These are phyloP conservation scores for Lactarius hatsudake DNA, from an alignment of 768 basidiomycete genomes.

Conservation along the genomic window DNA sequence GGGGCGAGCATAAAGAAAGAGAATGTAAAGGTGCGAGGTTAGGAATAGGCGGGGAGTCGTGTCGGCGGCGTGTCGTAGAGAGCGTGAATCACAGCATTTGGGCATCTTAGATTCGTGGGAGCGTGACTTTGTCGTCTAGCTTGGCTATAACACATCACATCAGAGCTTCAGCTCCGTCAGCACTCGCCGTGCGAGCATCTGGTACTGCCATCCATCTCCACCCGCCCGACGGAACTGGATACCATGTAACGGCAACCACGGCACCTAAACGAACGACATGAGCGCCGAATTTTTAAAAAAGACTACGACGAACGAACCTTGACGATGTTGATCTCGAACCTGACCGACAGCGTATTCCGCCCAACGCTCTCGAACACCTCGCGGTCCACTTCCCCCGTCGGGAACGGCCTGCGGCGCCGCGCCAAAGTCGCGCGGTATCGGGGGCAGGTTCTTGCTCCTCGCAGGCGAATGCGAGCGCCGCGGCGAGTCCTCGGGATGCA, in stretches of 20 bases:
- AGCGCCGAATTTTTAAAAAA: neutral
- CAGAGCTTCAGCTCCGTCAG: slow-evolving; percentile 85
- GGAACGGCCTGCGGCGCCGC: slow-evolving; percentile 40
- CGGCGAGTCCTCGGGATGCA: slow-evolving; percentile 24
- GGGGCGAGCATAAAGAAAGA: neutral
- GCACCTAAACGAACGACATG: slow-evolving; percentile 53
- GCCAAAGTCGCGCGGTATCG: slow-evolving; percentile 73
- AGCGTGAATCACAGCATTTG: neutral
- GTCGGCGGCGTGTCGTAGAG: neutral
- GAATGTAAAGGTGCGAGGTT: neutral
- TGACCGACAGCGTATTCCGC: slow-evolving; percentile 78
- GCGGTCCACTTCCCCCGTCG: slow-evolving; percentile 63
- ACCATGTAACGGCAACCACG: slow-evolving; percentile 89
- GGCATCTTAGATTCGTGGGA: neutral
- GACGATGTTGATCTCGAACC: slow-evolving; percentile 96
- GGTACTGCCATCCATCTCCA: slow-evolving; percentile 96
- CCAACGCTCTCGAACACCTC: slow-evolving; percentile 72
- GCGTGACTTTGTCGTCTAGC: neutral
- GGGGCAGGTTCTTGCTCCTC: slow-evolving; percentile 67
- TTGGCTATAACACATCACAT: neutral
- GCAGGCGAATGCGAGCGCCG: slow-evolving; percentile 48
- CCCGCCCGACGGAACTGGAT: slow-evolving; percentile 90
- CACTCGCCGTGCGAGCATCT: slow-evolving; percentile 88
- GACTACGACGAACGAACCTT: slow-evolving; percentile 53
- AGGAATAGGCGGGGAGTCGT: neutral